Evolutionary conservation across 2,329 filamentous ascomycete species (phyloP), one percentile per base, ranked within the genome.

Genomic region (Fusarium sambucinum): DNA sequence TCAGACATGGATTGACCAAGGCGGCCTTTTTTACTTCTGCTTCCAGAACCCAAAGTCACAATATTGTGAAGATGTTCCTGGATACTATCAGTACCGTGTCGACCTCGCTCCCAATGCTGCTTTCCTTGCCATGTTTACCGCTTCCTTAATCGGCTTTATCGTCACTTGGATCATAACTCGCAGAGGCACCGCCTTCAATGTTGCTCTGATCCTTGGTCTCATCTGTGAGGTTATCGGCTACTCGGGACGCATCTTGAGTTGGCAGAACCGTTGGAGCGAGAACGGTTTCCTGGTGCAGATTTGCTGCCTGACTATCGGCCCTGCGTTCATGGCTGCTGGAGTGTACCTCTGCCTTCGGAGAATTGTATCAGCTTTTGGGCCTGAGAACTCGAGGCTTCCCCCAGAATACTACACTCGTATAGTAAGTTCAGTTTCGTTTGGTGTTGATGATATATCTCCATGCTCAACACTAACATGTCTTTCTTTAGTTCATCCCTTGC

Each of bases 301-400:
- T 37, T 83, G 86, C 72, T 87, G 84, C 67, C 80, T 92, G 58
- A 91, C 89, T 5, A 84, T 91, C 60, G 89, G 82, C 0, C 89
- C 90, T 0, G 88, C 88, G 2, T 91, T 90, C 73, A 81, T 90
- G 74, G 84, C 87, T 11, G 89, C 87, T 1, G 86, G 83, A 2
- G 84, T 91, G 40, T 92, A 92, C 72, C 79, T 92, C 52, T 89
- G 86, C 63, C 79, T 91, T 48, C 75, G 82, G 13, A 77, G 80
- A 38, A 84, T 86, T 63, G 83, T 86, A 13, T 76, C 78, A 47
- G 81, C 79, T 1, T 84, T 84, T 68, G 84, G 84, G 0, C 74
- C 79, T 1, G 80, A 84, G 71, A 83, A 84, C 71, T 85, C 82
- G n/a, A 74, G 83, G 33, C 79, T 86, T 54, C 75, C 74, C 21